Evolutionary conservation across 139 green algal species (phyloP).

Genomic region (Auxenochlorella pyrenoidosa): DNA sequence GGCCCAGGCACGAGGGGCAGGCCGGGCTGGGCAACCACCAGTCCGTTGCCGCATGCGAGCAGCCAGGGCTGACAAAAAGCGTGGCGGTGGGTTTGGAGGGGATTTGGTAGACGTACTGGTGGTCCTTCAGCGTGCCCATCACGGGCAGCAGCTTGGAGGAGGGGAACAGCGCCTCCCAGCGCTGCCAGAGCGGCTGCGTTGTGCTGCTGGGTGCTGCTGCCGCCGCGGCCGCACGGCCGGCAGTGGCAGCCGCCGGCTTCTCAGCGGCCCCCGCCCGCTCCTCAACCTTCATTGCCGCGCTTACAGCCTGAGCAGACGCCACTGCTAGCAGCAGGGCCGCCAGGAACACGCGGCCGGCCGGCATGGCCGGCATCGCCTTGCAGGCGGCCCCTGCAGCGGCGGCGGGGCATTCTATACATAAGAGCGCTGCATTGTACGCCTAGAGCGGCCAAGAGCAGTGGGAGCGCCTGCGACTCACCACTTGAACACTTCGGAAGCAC

Average conservation of each 20-base stretch:
- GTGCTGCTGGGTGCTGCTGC: not conserved
- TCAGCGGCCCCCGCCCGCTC: no score
- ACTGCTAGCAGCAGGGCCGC: not conserved
- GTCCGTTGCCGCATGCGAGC: slow-evolving; percentile 21
- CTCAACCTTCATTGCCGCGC: not conserved
- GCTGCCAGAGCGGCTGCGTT: slow-evolving; percentile 9
- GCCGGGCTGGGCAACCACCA: slow-evolving; percentile 10
- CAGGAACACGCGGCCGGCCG: not conserved
- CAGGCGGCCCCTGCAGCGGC: not conserved
- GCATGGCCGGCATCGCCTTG: not conserved
- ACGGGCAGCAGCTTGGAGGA: not conserved
- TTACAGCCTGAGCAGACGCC: not conserved
- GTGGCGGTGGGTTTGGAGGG: not conserved
- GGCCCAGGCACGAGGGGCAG: slow-evolving; percentile 23
- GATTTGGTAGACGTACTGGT: slow-evolving; percentile 12
- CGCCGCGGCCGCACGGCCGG: not conserved
- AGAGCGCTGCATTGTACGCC: not conserved
- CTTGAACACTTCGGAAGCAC: no score
- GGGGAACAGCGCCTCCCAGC: slow-evolving; percentile 11
- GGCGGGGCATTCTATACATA: not conserved
- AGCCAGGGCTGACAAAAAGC: slow-evolving; percentile 23
- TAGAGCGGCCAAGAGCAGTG: no score
- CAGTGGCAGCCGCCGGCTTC: not conserved
- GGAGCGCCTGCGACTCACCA: no score
- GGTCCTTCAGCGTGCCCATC: not conserved